Conservation (phyloP, 768 basidiomycete genomes). For the Boletus tylopilopsis region DNA sequence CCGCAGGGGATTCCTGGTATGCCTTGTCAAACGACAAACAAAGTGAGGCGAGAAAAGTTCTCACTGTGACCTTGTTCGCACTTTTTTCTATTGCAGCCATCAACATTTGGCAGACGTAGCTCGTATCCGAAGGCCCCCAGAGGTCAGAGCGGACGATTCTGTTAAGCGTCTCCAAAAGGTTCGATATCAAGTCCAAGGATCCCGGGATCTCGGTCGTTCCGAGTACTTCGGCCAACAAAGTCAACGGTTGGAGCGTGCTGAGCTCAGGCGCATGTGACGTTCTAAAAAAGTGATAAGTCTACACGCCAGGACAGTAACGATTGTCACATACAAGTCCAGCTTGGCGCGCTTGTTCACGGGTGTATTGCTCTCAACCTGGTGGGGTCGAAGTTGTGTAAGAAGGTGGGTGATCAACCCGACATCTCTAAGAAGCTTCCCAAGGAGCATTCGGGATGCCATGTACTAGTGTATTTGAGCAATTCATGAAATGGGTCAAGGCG, state of each 20-base stretch:
- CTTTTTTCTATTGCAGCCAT: conserved; percentile 76
- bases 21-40: neutral
- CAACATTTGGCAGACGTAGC: conserved; percentile 78
- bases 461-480: conserved; percentile 32
- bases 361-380: conserved; percentile 35
- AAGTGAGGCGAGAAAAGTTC: conserved; percentile 12
- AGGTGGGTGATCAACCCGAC: conserved; percentile 50
- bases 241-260: conserved; percentile 45
- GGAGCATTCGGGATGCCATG: conserved; percentile 43
- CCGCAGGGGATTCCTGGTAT: conserved; percentile 51
- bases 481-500: neutral
- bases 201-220: conserved; percentile 61
- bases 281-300: conserved; percentile 2
- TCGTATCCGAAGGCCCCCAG: conserved; percentile 57
- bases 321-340: conserved; percentile 52
- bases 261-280: conserved; percentile 30
- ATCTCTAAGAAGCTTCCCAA: conserved; percentile 49
- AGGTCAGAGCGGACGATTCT: conserved; percentile 57
- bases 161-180: conserved; percentile 68
- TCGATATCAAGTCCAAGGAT: conserved; percentile 66
- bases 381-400: conserved; percentile 47
- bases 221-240: conserved; percentile 66
- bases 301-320: neutral
- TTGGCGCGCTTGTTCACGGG: conserved; percentile 66
- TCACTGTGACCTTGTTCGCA: conserved; percentile 53